Conservation (phyloP, 1,284 basidiomycete species). For the Cutaneotrichosporon daszewskae region DNA sequence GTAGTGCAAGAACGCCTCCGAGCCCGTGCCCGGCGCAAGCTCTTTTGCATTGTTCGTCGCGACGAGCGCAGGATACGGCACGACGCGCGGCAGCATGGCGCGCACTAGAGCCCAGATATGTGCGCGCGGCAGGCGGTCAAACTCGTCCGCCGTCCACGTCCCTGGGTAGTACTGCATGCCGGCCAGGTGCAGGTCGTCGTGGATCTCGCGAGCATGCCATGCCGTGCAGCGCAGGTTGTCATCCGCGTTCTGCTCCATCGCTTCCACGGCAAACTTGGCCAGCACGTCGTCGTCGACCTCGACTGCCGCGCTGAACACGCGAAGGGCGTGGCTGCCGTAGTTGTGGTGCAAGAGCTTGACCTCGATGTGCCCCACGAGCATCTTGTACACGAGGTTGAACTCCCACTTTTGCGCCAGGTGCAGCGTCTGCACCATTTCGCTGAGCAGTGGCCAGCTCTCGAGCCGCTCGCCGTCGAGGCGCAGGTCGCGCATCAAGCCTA, state of each 20-base stretch:
- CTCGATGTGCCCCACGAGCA: background rate
- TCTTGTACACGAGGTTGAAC: background rate
- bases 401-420: background rate
- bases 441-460: background rate
- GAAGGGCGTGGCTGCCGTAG: background rate
- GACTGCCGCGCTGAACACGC: background rate
- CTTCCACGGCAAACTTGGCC: background rate
- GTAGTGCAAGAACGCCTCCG: no score
- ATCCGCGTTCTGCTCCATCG: background rate
- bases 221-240: background rate
- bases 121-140: no score
- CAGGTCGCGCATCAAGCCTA: no score
- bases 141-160: no score
- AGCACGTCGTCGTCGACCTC: conserved; percentile 2
- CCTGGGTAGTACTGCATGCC: no score
- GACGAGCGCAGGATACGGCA: no score
- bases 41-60: no score
- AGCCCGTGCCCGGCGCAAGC: no score
- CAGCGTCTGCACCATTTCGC: background rate
- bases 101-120: no score
- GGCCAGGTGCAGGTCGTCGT: no score
- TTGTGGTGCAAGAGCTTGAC: background rate
- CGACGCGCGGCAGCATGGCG: no score
- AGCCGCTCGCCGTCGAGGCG: background rate
- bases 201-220: no score